Conservation (phyloP, 176 grass and related monocot genomes). For the Oryza brachyantha region DNA sequence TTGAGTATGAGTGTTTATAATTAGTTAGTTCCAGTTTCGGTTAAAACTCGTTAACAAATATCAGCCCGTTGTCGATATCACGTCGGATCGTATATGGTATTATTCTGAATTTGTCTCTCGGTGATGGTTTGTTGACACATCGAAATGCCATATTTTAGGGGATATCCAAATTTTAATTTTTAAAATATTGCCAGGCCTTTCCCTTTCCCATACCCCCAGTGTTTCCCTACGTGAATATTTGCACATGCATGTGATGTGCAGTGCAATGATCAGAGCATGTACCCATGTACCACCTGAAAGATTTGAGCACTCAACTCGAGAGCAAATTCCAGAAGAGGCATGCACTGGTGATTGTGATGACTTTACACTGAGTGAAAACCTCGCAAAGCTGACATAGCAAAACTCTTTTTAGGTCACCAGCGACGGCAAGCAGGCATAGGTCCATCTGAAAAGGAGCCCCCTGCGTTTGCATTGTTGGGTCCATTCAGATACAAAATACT, state of each 20-base stretch:
- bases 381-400: conserved; percentile 37
- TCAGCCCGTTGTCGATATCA: no score
- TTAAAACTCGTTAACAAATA: no score
- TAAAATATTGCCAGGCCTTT: not conserved
- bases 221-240: not conserved
- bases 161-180: not conserved
- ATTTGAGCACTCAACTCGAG: conserved; percentile 14
- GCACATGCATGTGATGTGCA: not conserved
- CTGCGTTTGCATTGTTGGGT: conserved; percentile 9
- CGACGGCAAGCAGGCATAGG: conserved; percentile 14
- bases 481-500: conserved; percentile 3
- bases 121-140: not conserved
- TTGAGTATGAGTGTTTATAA: no score
- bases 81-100: no score
- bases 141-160: not conserved
- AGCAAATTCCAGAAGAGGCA: conserved; percentile 7
- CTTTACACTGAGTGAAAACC: not conserved
- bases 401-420: conserved; percentile 6
- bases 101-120: no score
- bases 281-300: not conserved
- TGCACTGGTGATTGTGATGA: conserved; percentile 13
- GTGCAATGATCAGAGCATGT: not conserved
- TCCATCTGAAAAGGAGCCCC: conserved; percentile 20
- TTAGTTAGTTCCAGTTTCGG: no score
- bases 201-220: not conserved